These are phyloP conservation scores for Fusarium albosuccineum DNA, from an alignment of 2,329 filamentous ascomycete species.

Conservation along the genomic window DNA sequence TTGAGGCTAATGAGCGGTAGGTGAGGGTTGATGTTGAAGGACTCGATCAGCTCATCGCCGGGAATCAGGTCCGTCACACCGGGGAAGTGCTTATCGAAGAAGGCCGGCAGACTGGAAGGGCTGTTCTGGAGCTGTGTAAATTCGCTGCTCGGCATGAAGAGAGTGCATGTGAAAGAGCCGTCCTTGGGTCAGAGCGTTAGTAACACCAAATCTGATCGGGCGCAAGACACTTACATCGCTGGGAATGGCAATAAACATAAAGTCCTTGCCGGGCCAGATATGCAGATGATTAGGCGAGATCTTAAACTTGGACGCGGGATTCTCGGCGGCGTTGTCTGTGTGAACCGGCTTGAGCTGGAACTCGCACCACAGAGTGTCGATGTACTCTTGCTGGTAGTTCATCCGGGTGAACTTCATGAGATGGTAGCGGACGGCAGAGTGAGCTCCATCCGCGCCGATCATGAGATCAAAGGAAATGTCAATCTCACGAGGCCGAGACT, in stretches of 20 bases:
- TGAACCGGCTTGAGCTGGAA: constrained; percentile 79
- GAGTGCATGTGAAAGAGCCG: constrained; percentile 92
- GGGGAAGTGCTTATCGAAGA: constrained; percentile 88
- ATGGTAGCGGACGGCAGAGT: constrained; percentile 91
- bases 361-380: constrained; percentile 97
- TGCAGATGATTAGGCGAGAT: constrained; percentile 95
- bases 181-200: constrained; percentile 64
- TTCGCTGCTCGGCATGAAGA: constrained; percentile 83
- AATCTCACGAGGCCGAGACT: constrained; percentile 74
- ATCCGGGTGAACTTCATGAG: constrained; percentile 95
- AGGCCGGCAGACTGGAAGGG: constrained; percentile 71
- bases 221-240: constrained; percentile 62
- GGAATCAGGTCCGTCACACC: constrained; percentile 82
- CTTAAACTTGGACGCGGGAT: constrained; percentile 67
- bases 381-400: constrained; percentile 94
- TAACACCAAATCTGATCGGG: not conserved
- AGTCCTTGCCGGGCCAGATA: constrained; percentile 94
- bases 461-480: constrained; percentile 91
- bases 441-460: constrained; percentile 94
- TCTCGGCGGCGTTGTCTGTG: constrained; percentile 37
- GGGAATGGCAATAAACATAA: constrained; percentile 99
- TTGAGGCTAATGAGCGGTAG: constrained; percentile 94
- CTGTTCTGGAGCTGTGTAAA: constrained; percentile 77
- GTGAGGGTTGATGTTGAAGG: constrained; percentile 87
- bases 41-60: constrained; percentile 74